A percentile compares a stretch with the other conserved stretches of the same genome.
phyloP scores from a whole-genome alignment of 2,329 filamentous ascomycete species.

The Alternaria sp. region DNA sequence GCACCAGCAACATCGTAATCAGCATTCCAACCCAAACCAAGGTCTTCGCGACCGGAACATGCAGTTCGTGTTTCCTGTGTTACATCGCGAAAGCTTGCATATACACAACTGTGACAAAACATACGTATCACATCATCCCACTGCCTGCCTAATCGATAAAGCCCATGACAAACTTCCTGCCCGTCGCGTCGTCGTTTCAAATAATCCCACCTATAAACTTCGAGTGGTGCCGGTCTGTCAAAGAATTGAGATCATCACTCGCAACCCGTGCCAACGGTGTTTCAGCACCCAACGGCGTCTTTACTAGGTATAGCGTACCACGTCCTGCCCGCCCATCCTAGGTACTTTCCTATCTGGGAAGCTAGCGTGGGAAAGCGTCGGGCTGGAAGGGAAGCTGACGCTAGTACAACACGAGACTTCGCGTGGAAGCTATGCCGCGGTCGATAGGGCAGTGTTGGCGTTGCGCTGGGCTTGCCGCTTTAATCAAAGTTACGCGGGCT shows the following conservation, averaged over 20 bases:
- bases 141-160: neutral
- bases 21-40: neutral
- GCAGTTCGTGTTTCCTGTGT: neutral
- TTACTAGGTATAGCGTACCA: slow-evolving; percentile 2
- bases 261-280: neutral
- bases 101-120: neutral
- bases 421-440: slow-evolving; percentile 35
- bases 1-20: neutral
- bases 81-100: neutral
- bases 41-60: neutral
- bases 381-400: neutral
- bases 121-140: neutral
- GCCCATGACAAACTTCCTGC: neutral
- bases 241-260: neutral
- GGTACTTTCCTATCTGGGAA: slow-evolving; percentile 3
- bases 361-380: slow-evolving; percentile 1
- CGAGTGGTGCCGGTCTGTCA: neutral
- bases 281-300: slow-evolving; percentile 13
- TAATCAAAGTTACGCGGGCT: slow-evolving; percentile 1
- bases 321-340: neutral
- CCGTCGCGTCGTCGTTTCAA: neutral
- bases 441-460: neutral
- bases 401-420: neutral
- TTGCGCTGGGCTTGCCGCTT: neutral
- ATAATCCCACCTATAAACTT: neutral